Conservation (phyloP, 768 basidiomycete genomes). For the Pleurotus djamor region DNA sequence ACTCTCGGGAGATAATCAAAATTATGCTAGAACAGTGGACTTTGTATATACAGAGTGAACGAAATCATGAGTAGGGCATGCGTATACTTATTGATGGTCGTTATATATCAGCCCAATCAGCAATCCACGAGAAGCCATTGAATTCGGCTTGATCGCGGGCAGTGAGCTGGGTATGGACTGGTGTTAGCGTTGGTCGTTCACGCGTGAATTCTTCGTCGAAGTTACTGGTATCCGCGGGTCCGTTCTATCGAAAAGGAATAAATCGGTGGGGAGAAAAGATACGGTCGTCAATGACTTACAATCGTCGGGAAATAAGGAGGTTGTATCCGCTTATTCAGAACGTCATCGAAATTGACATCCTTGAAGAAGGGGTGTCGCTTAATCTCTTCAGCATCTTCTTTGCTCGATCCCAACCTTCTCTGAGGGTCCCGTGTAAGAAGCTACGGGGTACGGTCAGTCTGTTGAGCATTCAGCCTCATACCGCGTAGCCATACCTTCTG, state of each 20-base stretch:
- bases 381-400: conserved; percentile 94
- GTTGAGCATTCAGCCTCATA: conserved; percentile 1
- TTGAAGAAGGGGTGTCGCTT: conserved; percentile 99
- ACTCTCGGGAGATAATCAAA: too few species aligned
- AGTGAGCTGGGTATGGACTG: conserved; percentile 92
- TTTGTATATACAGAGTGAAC: not conserved
- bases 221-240: conserved; percentile 86
- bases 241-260: conserved; percentile 47
- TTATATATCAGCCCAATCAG: conserved; percentile 60
- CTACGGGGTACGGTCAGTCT: conserved; percentile 33
- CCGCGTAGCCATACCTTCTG: conserved; percentile 63
- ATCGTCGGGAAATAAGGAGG: conserved; percentile 97
- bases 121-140: conserved; percentile 94
- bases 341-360: conserved; percentile 95
- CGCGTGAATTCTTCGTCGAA: conserved; percentile 97
- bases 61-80: not conserved
- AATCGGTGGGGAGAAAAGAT: not conserved
- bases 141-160: conserved; percentile 93
- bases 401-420: conserved; percentile 88
- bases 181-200: conserved; percentile 96
- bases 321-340: conserved; percentile 95
- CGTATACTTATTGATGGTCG: not conserved
- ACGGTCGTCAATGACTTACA: conserved; percentile 42
- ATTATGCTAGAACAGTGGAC: too few species aligned
- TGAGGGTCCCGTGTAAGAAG: conserved; percentile 88